Evolutionary conservation across 2,329 filamentous ascomycete genomes (phyloP), one percentile per base, ranked within the genome.

Genomic region (Pestalotiopsis sp.): DNA sequence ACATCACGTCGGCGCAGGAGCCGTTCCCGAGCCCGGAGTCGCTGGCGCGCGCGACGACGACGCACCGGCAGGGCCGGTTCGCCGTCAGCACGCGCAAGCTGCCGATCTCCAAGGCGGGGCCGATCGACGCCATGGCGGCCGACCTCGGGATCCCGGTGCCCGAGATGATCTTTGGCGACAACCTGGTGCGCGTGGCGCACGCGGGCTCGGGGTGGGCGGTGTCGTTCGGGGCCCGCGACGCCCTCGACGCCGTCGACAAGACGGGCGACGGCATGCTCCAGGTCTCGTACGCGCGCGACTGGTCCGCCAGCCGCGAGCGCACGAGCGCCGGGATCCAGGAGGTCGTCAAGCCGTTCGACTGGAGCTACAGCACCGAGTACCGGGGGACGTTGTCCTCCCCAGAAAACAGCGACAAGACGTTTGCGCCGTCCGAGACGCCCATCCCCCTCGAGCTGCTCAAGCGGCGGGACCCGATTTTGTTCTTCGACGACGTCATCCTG

Each of bases 121-220:
- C 94, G 64, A 98, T 99, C 77, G 94, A 97, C 77, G 89, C 88
- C 49, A 93, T 99, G 89, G 91, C 91, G 56, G 85, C 86, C 68
- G 89, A 88, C 71, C 87, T 99, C 66, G 91, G 91, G 38, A 98
- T 99, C 77, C 90, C 95, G 20, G 90, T 95, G 56, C 96, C 96
- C 9, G 96, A 99, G 83, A 99, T 99, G 96, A 99, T 99, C 73
- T 99, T 99, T 78, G 96, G 96, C 70, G 95, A 99, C 84, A 99
- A 99, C 80, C 84, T 92, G 68, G 91, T 97, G 56, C 83, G 88
- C 6, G 86, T 99, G 70, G 85, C 90, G 66, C 94, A 98, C 82
- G 71, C 83, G n/a, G 86, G 87, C 23, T 90, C 87, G n/a, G 89
- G 90, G 59, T 99, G 94, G 94, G 84, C 85, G 59, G 85, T 98